These are phyloP conservation scores for Ananas comosus DNA, from an alignment of 176 grass and related monocot species.

Conservation along the genomic window DNA sequence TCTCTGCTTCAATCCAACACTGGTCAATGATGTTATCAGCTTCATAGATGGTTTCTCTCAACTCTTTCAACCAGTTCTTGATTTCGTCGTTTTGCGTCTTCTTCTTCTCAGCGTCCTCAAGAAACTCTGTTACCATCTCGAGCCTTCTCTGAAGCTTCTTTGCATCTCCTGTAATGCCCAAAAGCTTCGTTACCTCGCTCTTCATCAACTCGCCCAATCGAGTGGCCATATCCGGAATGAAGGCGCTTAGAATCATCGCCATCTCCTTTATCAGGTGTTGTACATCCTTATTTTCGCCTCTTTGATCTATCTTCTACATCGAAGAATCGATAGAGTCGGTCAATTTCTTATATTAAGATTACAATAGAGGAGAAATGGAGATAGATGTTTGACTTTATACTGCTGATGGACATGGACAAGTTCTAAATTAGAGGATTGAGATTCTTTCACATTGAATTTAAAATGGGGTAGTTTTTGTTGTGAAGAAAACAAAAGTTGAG, in stretches of 20 bases:
- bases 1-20: constrained; percentile 2
- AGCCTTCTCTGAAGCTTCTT: constrained; percentile 8
- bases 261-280: background rate
- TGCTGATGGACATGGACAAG: no score
- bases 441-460: no score
- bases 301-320: no score
- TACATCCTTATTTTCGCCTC: no score
- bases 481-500: no score
- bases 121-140: background rate
- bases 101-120: constrained; percentile 15
- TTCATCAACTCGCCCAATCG: background rate
- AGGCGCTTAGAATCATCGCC: constrained; percentile 11
- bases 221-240: background rate
- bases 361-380: no score
- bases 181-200: background rate
- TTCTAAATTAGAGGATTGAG: no score
- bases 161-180: background rate
- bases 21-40: constrained; percentile 11
- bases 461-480: no score
- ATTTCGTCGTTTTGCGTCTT: background rate
- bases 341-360: no score
- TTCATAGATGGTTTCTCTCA: constrained; percentile 12
- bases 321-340: no score
- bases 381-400: no score
- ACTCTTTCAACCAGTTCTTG: constrained; percentile 9